A percentile compares a stretch with the other conserved stretches of the same genome.
Evolutionary conservation across 108 stramenopile species (phyloP).

Genomic region (Cyclotella choctawhatcheeana): DNA sequence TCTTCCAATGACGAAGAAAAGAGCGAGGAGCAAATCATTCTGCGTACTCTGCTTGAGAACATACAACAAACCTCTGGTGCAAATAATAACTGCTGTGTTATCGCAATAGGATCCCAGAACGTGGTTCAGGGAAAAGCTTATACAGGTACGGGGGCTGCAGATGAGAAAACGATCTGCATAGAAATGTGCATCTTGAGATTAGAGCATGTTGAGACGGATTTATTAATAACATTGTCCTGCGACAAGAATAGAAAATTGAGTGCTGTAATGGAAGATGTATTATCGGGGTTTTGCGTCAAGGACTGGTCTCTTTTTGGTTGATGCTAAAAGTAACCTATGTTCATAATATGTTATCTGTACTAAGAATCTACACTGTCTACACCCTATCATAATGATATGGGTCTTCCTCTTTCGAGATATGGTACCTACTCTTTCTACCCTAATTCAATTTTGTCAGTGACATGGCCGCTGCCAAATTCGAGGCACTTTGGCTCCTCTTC

Average conservation of each 20-base stretch:
- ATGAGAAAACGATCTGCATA: conserved; percentile 37
- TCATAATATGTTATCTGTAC: no score
- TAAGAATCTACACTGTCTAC: no score
- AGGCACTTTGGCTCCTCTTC: conserved; percentile 21
- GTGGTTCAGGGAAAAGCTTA: conserved; percentile 16
- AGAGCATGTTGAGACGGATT: conserved; percentile 58
- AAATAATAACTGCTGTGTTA: conserved; percentile 21
- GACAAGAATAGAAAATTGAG: not conserved
- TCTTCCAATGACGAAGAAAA: conserved; percentile 3
- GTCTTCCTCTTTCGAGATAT: no score
- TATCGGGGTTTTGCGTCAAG: conserved; percentile 46
- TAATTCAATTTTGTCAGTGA: not conserved
- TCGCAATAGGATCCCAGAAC: conserved; percentile 33
- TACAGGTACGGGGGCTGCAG: not conserved
- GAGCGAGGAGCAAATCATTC: not conserved
- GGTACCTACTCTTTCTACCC: no score
- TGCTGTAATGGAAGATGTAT: conserved; percentile 21
- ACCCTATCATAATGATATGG: no score
- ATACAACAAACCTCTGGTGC: no score
- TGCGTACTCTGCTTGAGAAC: no score
- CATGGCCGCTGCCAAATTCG: conserved; percentile 1
- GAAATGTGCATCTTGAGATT: conserved; percentile 70
- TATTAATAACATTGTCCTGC: conserved; percentile 68
- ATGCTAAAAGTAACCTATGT: not conserved
- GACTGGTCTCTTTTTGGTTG: conserved; percentile 56